Evolutionary conservation across 2,329 filamentous ascomycete species (phyloP).

Genomic region (Colletotrichum destructivum): DNA sequence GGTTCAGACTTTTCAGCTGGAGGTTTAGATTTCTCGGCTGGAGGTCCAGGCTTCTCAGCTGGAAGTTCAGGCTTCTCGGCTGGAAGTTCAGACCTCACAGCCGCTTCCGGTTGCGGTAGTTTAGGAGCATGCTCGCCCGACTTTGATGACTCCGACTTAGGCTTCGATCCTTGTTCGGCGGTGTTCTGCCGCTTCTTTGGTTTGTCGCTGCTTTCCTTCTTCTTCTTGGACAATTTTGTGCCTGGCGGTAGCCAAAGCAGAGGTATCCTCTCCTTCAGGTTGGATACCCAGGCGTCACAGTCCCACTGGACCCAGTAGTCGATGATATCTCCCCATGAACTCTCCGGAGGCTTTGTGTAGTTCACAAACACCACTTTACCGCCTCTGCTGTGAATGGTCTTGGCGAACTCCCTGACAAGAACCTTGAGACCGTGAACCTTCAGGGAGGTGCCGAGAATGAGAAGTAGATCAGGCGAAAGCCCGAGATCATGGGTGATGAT

Average conservation of each 20-base stretch:
- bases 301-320: slow-evolving; percentile 84
- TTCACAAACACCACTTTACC: slow-evolving; percentile 83
- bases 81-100: background rate
- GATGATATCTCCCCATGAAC: slow-evolving; percentile 80
- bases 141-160: slow-evolving; percentile 46
- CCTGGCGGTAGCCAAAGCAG: slow-evolving; percentile 71
- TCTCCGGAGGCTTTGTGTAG: slow-evolving; percentile 79
- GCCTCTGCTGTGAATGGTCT: slow-evolving; percentile 76
- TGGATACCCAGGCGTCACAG: slow-evolving; percentile 80
- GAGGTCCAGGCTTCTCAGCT: no score
- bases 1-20: no score
- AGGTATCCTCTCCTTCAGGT: slow-evolving; percentile 72
- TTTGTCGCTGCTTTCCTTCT: slow-evolving; percentile 50
- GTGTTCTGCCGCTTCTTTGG: slow-evolving; percentile 33
- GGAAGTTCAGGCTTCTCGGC: no score
- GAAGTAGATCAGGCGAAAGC: slow-evolving; percentile 75
- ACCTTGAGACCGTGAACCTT: slow-evolving; percentile 80
- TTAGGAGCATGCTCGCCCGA: background rate
- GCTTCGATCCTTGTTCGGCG: slow-evolving; percentile 43
- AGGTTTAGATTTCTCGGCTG: no score
- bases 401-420: slow-evolving; percentile 80
- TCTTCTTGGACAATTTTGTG: slow-evolving; percentile 57
- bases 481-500: slow-evolving; percentile 78
- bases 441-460: slow-evolving; percentile 80
- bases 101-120: background rate